Evolutionary conservation across 805 yeast genomes (phyloP).

Genomic region (Barnettozyma populi): DNA sequence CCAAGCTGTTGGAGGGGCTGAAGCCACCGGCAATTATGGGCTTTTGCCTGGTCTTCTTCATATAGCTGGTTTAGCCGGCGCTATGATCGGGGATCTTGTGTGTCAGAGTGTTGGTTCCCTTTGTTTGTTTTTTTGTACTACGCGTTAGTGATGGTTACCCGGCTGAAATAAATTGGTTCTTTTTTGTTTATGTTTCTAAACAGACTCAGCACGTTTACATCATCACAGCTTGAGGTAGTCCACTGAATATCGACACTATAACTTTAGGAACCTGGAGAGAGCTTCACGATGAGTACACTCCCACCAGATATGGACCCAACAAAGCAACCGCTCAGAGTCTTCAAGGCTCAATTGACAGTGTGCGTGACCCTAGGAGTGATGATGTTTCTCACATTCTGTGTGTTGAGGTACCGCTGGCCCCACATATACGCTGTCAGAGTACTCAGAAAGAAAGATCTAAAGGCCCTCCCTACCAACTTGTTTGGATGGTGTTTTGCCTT

Average conservation of each 20-base stretch:
- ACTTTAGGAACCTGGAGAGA: neutral
- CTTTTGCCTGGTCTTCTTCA: neutral
- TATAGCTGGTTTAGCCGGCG: neutral
- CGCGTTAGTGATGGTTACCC: neutral
- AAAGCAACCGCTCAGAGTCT: constrained; percentile 42
- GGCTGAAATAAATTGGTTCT: no score
- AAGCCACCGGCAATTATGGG: neutral
- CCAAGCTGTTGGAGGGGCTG: neutral
- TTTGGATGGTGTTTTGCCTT: constrained; percentile 84
- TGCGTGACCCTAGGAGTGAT: constrained; percentile 62
- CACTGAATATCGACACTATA: neutral
- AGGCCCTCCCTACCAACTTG: constrained; percentile 32
- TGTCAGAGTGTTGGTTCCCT: neutral
- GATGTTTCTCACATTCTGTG: constrained; percentile 65
- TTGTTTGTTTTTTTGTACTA: neutral
- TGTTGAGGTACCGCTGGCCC: constrained; percentile 71
- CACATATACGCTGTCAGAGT: constrained; percentile 79
- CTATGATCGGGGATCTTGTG: neutral
- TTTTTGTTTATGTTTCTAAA: neutral
- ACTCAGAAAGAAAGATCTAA: constrained; percentile 29
- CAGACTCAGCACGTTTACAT: neutral
- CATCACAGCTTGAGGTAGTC: neutral
- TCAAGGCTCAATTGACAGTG: constrained; percentile 76
- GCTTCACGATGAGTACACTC: constrained; percentile 19
- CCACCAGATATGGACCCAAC: constrained; percentile 29